phyloP scores from a whole-genome alignment of 2,329 filamentous ascomycete genomes.

The Corinectria fuckeliana region DNA sequence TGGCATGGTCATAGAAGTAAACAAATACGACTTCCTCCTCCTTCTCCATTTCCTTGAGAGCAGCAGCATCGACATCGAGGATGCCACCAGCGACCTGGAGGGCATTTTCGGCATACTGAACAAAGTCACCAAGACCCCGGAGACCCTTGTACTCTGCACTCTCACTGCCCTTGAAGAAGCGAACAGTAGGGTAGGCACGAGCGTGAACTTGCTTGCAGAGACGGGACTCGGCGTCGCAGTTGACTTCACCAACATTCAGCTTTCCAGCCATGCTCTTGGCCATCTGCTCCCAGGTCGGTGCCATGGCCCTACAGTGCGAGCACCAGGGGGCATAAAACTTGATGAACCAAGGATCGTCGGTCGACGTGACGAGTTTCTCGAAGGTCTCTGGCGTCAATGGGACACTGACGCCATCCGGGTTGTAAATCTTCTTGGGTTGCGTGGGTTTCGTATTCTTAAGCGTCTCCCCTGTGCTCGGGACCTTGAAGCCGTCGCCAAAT shows the following conservation, averaged over 20 bases:
- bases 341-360: slow-evolving; percentile 94
- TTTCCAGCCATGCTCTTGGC: slow-evolving; percentile 89
- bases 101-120: slow-evolving; percentile 86
- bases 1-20: slow-evolving; percentile 97
- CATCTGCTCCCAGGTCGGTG: slow-evolving; percentile 87
- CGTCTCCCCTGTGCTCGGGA: slow-evolving; percentile 40
- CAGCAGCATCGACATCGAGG: slow-evolving; percentile 76
- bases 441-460: slow-evolving; percentile 50
- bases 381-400: slow-evolving; percentile 84
- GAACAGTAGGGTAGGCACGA: slow-evolving; percentile 82
- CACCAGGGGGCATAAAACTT: slow-evolving; percentile 99
- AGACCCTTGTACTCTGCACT: slow-evolving; percentile 92
- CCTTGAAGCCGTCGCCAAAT: slow-evolving; percentile 40
- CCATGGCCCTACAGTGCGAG: slow-evolving; percentile 91
- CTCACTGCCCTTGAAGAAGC: slow-evolving; percentile 92
- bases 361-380: slow-evolving; percentile 82
- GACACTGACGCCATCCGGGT: slow-evolving; percentile 77
- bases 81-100: slow-evolving; percentile 79
- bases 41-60: slow-evolving; percentile 84
- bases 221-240: slow-evolving; percentile 84
- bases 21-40: slow-evolving; percentile 95
- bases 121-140: slow-evolving; percentile 87
- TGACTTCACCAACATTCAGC: slow-evolving; percentile 93
- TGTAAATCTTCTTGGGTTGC: slow-evolving; percentile 63
- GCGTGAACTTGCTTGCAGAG: slow-evolving; percentile 93